Percentiles rank a stretch among this genome's conserved stretches.
These are phyloP conservation scores for Eremochloa ophiuroides DNA, from an alignment of 176 grass and related monocot species.

Conservation along the genomic window DNA sequence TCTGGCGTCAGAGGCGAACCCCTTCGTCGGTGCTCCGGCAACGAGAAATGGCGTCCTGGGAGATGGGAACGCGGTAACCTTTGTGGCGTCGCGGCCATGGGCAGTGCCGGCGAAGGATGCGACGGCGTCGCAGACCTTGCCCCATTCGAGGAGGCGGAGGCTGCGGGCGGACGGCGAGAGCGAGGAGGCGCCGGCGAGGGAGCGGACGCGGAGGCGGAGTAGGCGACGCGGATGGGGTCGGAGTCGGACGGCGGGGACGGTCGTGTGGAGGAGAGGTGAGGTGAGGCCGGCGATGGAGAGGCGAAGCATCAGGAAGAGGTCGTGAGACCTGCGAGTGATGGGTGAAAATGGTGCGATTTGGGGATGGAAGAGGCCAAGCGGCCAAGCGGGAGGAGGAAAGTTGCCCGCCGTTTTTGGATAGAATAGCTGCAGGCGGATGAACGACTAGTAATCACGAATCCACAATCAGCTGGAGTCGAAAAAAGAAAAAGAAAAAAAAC, in stretches of 20 bases:
- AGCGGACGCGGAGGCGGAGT: not conserved
- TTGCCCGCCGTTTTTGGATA: conserved; percentile 32
- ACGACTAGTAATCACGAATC: not conserved
- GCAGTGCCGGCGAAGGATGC: conserved; percentile 58
- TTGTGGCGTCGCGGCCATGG: conserved; percentile 51
- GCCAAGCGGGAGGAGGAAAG: not conserved
- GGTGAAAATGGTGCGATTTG: too few species aligned
- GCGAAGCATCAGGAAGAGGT: conserved; percentile 26
- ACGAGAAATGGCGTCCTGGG: not conserved
- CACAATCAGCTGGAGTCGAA: not conserved
- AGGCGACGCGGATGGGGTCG: not conserved
- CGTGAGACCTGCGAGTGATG: too few species aligned
- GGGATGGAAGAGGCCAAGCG: not conserved
- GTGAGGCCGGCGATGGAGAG: conserved; percentile 13
- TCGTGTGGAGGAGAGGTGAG: not conserved
- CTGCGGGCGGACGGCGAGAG: conserved; percentile 41
- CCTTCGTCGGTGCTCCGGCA: not conserved
- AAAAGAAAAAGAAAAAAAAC: too few species aligned
- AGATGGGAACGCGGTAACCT: conserved; percentile 15
- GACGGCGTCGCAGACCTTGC: conserved; percentile 61
- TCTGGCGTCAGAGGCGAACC: conserved; percentile 3
- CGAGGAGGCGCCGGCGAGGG: not conserved
- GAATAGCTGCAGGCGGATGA: not conserved
- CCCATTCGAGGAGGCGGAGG: conserved; percentile 72
- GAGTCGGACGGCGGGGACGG: not conserved